Evolutionary conservation across 495 filamentous ascomycete genomes (phyloP).

Genomic region (Polyplosphaeria fusca): DNA sequence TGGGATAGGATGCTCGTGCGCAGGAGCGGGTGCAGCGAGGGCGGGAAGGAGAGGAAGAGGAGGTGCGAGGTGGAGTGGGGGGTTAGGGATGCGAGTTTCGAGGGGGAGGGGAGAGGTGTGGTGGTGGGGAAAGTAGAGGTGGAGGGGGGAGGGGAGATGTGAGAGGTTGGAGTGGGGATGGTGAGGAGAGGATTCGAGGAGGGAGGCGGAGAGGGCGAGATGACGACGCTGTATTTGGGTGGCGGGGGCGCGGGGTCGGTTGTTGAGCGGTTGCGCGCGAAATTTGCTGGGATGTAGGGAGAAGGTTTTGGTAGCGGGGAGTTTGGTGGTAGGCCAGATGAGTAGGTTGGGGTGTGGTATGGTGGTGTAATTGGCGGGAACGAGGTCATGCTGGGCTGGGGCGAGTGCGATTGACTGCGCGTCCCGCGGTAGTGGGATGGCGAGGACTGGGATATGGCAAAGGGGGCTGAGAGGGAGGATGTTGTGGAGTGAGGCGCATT

Average conservation of each 20-base stretch:
- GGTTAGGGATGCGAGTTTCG: conserved; percentile 8
- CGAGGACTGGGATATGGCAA: no score
- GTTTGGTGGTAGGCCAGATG: no score
- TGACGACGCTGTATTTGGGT: background rate
- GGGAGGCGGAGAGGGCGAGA: background rate
- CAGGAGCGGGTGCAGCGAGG: background rate
- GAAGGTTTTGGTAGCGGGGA: background rate
- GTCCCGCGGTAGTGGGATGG: no score
- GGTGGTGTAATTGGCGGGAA: no score
- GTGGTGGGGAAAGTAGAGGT: background rate
- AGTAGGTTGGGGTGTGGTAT: no score
- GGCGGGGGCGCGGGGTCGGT: background rate
- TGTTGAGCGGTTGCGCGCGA: background rate
- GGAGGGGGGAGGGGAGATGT: background rate
- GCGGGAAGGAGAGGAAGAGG: conserved; percentile 9
- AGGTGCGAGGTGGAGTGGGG: background rate
- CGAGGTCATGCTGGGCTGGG: no score
- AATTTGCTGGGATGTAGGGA: background rate
- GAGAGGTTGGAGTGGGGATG: background rate
- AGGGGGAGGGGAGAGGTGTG: background rate
- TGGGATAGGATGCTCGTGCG: conserved; percentile 9
- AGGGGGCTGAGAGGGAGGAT: no score
- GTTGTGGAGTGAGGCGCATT: no score
- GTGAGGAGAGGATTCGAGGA: background rate
- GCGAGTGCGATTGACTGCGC: no score